phyloP scores from a whole-genome alignment of 2,329 filamentous ascomycete genomes.

The Endoconidiophora polonica region DNA sequence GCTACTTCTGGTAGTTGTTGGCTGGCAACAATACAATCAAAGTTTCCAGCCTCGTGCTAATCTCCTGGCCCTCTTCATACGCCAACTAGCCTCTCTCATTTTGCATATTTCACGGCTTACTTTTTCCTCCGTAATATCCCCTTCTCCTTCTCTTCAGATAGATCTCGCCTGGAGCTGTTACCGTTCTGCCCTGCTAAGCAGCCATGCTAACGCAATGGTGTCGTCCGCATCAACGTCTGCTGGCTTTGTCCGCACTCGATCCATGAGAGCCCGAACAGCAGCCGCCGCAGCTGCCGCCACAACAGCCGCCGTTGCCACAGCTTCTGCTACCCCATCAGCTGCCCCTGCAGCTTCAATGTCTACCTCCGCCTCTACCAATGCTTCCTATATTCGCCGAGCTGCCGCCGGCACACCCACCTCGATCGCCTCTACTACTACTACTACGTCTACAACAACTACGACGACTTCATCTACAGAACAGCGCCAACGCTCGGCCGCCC shows the following conservation, averaged over 20 bases:
- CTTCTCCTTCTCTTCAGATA: background rate
- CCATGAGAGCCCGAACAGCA: slow-evolving; percentile 7
- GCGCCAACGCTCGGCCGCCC: background rate
- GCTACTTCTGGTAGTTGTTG: too few species aligned
- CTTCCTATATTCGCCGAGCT: background rate
- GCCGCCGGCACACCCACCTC: background rate
- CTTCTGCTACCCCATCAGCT: background rate
- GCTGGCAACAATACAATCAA: background rate
- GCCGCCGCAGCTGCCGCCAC: background rate
- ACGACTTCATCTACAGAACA: background rate
- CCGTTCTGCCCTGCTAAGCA: background rate
- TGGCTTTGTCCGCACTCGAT: slow-evolving; percentile 8
- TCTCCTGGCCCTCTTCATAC: background rate
- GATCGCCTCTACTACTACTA: background rate
- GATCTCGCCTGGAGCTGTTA: background rate
- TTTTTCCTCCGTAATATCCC: background rate
- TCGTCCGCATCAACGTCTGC: slow-evolving; percentile 5
- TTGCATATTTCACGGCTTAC: background rate
- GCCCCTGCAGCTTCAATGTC: background rate
- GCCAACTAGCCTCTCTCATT: background rate
- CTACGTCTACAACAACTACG: slow-evolving; percentile 1
- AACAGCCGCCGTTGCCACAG: background rate
- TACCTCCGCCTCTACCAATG: background rate
- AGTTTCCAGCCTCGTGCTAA: background rate
- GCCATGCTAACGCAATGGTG: slow-evolving; percentile 10